phyloP scores from a whole-genome alignment of 2,329 filamentous ascomycete species.

The Colletotrichum lini region DNA sequence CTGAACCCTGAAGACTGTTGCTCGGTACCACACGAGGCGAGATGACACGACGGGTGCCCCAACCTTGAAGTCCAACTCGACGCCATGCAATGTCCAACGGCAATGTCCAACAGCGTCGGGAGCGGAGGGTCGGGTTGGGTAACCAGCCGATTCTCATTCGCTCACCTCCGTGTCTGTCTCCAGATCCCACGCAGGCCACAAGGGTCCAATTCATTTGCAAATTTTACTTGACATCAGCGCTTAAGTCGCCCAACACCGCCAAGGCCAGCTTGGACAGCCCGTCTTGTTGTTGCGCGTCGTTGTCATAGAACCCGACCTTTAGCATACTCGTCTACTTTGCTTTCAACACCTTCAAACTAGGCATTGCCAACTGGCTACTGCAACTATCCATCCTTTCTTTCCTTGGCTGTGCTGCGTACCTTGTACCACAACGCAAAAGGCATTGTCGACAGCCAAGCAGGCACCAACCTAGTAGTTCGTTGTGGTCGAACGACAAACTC shows the following conservation, averaged over 20 bases:
- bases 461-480: not conserved
- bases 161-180: not conserved
- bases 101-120: not conserved
- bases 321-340: not conserved
- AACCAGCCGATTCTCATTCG: conserved; percentile 3
- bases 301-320: too few relatives aligned
- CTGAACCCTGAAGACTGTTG: not conserved
- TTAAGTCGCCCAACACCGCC: not conserved
- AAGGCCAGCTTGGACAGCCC: not conserved
- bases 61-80: not conserved
- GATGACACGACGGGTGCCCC: not conserved
- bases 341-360: not conserved
- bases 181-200: not conserved
- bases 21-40: not conserved
- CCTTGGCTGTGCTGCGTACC: not conserved
- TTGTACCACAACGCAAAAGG: not conserved
- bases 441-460: not conserved
- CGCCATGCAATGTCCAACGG: not conserved
- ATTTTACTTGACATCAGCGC: not conserved
- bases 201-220: not conserved
- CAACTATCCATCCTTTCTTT: not conserved
- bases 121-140: not conserved
- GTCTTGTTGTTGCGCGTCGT: not conserved
- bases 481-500: not conserved
- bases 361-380: not conserved